Evolutionary conservation across 805 yeast species (phyloP).

Genomic region (Kazachstania martiniae): DNA sequence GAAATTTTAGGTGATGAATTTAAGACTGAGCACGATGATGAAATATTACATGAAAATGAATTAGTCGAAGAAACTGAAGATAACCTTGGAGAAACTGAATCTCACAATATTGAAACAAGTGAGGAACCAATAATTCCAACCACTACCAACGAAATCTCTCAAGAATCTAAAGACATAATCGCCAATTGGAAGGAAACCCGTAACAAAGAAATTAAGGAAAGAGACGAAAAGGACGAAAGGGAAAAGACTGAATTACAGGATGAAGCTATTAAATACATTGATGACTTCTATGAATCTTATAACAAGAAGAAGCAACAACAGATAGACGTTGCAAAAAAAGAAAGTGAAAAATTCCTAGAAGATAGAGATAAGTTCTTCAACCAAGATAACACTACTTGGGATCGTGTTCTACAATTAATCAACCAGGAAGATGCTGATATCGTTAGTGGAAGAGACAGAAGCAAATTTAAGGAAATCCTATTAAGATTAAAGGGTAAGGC

Average conservation of each 20-base stretch:
- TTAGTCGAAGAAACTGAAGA: slow-evolving; percentile 29
- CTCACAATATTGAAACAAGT: slow-evolving; percentile 16
- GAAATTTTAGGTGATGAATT: slow-evolving; percentile 63
- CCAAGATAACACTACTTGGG: slow-evolving; percentile 69
- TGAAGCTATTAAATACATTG: slow-evolving; percentile 74
- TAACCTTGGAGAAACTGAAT: slow-evolving; percentile 34
- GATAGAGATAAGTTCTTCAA: slow-evolving; percentile 69
- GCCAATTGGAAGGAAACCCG: slow-evolving; percentile 77
- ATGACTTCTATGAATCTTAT: slow-evolving; percentile 87
- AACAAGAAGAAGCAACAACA: slow-evolving; percentile 70
- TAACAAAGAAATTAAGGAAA: slow-evolving; percentile 63
- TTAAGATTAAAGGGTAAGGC: slow-evolving; percentile 56
- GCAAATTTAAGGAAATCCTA: slow-evolving; percentile 58
- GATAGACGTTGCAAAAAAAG: slow-evolving; percentile 49
- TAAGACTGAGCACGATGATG: slow-evolving; percentile 51
- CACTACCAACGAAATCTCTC: slow-evolving; percentile 29
- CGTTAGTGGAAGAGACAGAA: slow-evolving; percentile 47
- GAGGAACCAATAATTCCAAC: slow-evolving; percentile 16
- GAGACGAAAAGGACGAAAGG: slow-evolving; percentile 60
- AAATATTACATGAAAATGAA: slow-evolving; percentile 26
- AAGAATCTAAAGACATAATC: slow-evolving; percentile 32
- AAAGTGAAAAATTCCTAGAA: slow-evolving; percentile 58
- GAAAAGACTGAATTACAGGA: slow-evolving; percentile 57
- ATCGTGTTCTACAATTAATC: slow-evolving; percentile 48
- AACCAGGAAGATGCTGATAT: slow-evolving; percentile 36